These are phyloP conservation scores for Climacium dendroides DNA, from an alignment of 225 moss, liverwort and hornwort species.

Conservation along the genomic window DNA sequence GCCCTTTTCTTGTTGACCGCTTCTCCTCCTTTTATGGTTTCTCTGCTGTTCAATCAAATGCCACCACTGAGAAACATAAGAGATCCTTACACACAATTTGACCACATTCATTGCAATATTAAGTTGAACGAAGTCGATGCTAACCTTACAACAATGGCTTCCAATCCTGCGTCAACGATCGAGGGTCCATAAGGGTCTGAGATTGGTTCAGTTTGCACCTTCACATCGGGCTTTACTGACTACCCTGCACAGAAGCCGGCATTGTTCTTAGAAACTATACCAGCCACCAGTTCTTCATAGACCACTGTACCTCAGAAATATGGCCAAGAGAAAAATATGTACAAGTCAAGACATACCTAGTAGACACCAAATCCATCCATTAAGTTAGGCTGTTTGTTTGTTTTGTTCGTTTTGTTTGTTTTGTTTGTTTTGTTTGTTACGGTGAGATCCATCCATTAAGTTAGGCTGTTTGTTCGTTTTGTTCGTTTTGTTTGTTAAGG, in stretches of 20 bases:
- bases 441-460: too few relatives aligned
- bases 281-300: neutral
- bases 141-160: constrained; percentile 75
- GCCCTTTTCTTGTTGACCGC: constrained; percentile 70
- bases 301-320: neutral
- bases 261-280: neutral
- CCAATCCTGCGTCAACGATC: constrained; percentile 62
- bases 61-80: neutral
- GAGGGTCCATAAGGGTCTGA: constrained; percentile 74
- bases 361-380: neutral
- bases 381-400: too few relatives aligned
- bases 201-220: constrained; percentile 61
- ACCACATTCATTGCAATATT: neutral
- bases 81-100: neutral
- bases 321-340: neutral
- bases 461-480: too few relatives aligned
- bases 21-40: constrained; percentile 61
- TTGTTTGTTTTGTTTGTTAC: too few relatives aligned
- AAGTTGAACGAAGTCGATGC: neutral
- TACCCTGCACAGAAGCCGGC: constrained; percentile 11
- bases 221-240: constrained; percentile 61
- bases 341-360: neutral
- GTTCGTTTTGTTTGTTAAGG: too few relatives aligned
- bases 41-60: constrained; percentile 28
- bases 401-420: too few relatives aligned